Conservation (phyloP, 345 rosid species). For the Pelargonium nanum region DNA sequence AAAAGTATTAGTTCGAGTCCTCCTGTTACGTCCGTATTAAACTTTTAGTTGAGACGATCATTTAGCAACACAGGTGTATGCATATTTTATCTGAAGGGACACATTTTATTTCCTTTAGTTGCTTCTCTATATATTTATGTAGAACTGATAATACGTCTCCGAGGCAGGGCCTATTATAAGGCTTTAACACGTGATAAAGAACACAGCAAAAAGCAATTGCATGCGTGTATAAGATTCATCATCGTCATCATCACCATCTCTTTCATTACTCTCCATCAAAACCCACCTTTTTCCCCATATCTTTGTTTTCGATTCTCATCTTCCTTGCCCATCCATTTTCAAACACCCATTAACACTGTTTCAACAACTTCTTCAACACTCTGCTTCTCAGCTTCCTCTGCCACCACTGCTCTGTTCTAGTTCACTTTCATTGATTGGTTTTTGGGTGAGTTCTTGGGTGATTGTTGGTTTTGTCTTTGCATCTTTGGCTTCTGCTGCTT, state of each 20-base stretch:
- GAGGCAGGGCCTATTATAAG: conserved; percentile 12
- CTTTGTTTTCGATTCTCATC: conserved; percentile 14
- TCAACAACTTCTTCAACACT: too few relatives aligned
- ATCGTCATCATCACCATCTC: conserved; percentile 21
- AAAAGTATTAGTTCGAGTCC: too few relatives aligned
- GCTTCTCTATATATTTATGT: conserved; percentile 6
- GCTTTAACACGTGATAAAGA: conserved; percentile 94
- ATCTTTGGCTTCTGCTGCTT: conserved; percentile 7
- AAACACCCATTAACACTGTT: too few relatives aligned
- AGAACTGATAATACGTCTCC: too few relatives aligned
- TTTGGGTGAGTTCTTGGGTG: conserved; percentile 6
- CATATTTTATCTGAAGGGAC: too few relatives aligned
- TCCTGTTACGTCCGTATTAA: too few relatives aligned
- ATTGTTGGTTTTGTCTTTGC: conserved; percentile 28
- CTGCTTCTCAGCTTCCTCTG: too few relatives aligned
- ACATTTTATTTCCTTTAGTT: not conserved
- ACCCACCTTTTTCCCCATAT: not conserved
- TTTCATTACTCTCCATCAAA: not conserved
- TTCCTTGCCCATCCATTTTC: not conserved
- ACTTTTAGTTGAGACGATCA: too few relatives aligned
- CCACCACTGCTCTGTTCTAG: too few relatives aligned
- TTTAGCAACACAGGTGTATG: too few relatives aligned
- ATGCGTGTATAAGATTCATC: conserved; percentile 82
- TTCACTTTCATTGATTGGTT: conserved; percentile 9
- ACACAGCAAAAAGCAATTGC: conserved; percentile 77